Percentiles rank a stretch among this genome's conserved stretches.
Evolutionary conservation across 805 yeast species (phyloP).

Genomic region (Metschnikowia henanensis): DNA sequence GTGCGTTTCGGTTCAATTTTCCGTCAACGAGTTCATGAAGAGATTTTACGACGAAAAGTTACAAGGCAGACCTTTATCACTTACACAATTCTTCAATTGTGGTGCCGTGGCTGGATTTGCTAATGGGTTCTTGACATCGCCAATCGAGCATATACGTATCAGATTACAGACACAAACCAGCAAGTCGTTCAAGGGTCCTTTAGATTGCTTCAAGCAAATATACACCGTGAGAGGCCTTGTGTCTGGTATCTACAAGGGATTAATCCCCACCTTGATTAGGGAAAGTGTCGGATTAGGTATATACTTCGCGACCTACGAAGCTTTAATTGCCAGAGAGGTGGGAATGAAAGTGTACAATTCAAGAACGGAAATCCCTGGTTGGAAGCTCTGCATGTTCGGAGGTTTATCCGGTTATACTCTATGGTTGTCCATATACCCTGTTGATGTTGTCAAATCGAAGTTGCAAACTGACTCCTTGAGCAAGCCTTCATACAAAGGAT

Average conservation of each 20-base stretch:
- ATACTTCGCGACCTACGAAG: slow-evolving; percentile 90
- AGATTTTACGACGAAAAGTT: slow-evolving; percentile 58
- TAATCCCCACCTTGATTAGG: slow-evolving; percentile 78
- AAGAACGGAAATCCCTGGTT: slow-evolving; percentile 81
- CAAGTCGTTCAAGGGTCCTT: slow-evolving; percentile 64
- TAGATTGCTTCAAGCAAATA: slow-evolving; percentile 66
- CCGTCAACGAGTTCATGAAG: slow-evolving; percentile 94
- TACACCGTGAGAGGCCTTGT: slow-evolving; percentile 50
- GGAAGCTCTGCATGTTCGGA: slow-evolving; percentile 85
- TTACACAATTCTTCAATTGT: slow-evolving; percentile 70
- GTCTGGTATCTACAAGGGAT: slow-evolving; percentile 72
- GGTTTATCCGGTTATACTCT: slow-evolving; percentile 88
- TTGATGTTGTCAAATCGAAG: slow-evolving; percentile 88
- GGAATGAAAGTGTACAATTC: slow-evolving; percentile 36
- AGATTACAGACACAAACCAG: slow-evolving; percentile 86
- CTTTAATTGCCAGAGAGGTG: slow-evolving; percentile 69
- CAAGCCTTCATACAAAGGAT: slow-evolving; percentile 57
- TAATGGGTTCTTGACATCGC: slow-evolving; percentile 85
- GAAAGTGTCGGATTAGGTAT: slow-evolving; percentile 88
- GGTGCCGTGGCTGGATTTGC: slow-evolving; percentile 95
- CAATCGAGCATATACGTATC: slow-evolving; percentile 94
- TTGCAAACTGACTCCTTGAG: slow-evolving; percentile 67
- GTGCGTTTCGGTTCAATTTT: slow-evolving; percentile 94
- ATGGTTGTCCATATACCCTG: slow-evolving; percentile 85
- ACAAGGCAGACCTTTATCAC: slow-evolving; percentile 46